Evolutionary conservation across 192 early-diverging fungal genomes (phyloP).

Genomic region (Phlyctochytrium bullatum): DNA sequence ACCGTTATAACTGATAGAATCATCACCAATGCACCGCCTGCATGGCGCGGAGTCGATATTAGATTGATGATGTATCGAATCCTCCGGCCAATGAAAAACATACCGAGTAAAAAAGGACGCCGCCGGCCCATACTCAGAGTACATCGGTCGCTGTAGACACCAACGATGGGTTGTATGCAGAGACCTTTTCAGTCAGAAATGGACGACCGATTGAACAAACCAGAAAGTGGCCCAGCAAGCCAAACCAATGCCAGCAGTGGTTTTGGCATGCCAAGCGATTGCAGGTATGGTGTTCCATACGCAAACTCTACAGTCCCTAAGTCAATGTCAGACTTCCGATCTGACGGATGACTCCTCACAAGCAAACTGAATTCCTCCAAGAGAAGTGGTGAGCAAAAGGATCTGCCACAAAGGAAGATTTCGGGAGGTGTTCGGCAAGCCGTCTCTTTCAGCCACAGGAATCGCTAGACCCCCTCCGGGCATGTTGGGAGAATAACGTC

Average conservation of each 20-base stretch:
- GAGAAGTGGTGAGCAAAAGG: slow-evolving; percentile 39
- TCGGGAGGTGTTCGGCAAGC: neutral
- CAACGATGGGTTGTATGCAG: slow-evolving; percentile 73
- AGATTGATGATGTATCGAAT: too few species aligned
- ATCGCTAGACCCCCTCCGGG: neutral
- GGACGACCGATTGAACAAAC: slow-evolving; percentile 20
- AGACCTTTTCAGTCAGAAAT: slow-evolving; percentile 38
- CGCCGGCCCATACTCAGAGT: slow-evolving; percentile 72
- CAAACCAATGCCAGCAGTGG: slow-evolving; percentile 87
- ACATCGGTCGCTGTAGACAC: slow-evolving; percentile 76
- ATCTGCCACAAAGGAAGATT: neutral
- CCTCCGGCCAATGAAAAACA: neutral
- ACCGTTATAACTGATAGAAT: slow-evolving; percentile 67
- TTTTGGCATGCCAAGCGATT: slow-evolving; percentile 77
- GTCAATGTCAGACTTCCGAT: neutral
- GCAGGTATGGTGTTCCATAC: slow-evolving; percentile 83
- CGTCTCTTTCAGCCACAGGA: neutral
- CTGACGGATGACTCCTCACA: slow-evolving; percentile 41
- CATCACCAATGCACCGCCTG: slow-evolving; percentile 57
- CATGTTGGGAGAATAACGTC: neutral
- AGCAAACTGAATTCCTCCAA: slow-evolving; percentile 66
- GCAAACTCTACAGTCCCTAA: slow-evolving; percentile 75
- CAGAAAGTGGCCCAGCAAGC: slow-evolving; percentile 82
- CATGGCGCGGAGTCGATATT: too few species aligned
- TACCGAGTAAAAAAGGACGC: slow-evolving; percentile 59